phyloP scores from a whole-genome alignment of 768 basidiomycete species.

The Auricularia heimuer region DNA sequence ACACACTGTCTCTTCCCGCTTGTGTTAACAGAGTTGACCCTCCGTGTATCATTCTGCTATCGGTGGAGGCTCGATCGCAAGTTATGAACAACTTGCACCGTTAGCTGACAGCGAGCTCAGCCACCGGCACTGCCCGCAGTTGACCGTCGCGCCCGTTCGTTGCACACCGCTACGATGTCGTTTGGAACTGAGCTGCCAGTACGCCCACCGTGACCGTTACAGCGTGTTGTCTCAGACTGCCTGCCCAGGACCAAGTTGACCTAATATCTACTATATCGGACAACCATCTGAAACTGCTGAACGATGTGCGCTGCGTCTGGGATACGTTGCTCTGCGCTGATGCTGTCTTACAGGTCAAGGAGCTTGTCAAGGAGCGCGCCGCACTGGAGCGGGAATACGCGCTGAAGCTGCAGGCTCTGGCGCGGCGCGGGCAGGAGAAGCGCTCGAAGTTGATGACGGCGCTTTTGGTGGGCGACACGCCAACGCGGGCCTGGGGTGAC shows the following conservation, averaged over 20 bases:
- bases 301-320: slow-evolving; percentile 40
- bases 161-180: background rate
- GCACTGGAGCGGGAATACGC: slow-evolving; percentile 75
- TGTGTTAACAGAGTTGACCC: too few relatives aligned
- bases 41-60: too few relatives aligned
- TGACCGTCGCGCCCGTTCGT: background rate
- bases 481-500: slow-evolving; percentile 52
- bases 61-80: too few relatives aligned
- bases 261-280: slow-evolving; percentile 48
- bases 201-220: background rate
- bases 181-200: slow-evolving; percentile 8
- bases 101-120: background rate
- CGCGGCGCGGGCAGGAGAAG: slow-evolving; percentile 62
- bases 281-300: slow-evolving; percentile 52
- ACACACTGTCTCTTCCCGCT: too few relatives aligned
- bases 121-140: background rate
- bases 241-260: slow-evolving; percentile 60
- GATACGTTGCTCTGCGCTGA: background rate
- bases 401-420: slow-evolving; percentile 52
- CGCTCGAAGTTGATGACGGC: slow-evolving; percentile 46
- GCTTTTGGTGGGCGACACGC: slow-evolving; percentile 57
- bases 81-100: too few relatives aligned
- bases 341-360: slow-evolving; percentile 46
- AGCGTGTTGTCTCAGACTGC: background rate
- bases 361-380: slow-evolving; percentile 56